Percentiles rank a stretch among this genome's conserved stretches.
Evolutionary conservation across 306 rosid species (phyloP).

Genomic region (Inga leiocalycina): DNA sequence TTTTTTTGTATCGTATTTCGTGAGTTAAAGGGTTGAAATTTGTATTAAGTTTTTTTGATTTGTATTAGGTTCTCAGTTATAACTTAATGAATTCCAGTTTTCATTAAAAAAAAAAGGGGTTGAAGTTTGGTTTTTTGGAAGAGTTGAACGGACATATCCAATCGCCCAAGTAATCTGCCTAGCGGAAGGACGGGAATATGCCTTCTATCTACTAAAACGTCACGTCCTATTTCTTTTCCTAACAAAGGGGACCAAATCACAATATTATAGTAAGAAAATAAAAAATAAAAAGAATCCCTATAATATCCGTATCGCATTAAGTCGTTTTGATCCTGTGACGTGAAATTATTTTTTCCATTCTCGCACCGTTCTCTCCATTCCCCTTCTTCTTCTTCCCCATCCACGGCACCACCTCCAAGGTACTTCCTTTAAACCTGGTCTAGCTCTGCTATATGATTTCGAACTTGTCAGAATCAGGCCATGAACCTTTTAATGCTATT

Average conservation of each 20-base stretch:
- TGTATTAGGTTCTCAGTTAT: too few species aligned
- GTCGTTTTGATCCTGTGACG: not conserved
- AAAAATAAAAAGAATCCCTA: not conserved
- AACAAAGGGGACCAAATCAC: not conserved
- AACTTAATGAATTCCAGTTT: too few species aligned
- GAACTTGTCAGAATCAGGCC: not conserved
- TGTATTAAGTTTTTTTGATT: too few species aligned
- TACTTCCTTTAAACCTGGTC: slow-evolving; percentile 11
- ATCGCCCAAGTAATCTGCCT: not conserved
- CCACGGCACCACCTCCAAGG: slow-evolving; percentile 34
- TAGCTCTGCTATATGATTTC: not conserved
- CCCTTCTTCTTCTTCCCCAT: slow-evolving; percentile 14
- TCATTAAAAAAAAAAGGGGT: too few species aligned
- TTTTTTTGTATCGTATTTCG: too few species aligned
- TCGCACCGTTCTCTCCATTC: slow-evolving; percentile 20
- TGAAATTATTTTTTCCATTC: not conserved
- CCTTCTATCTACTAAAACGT: not conserved
- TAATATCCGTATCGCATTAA: not conserved
- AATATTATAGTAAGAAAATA: not conserved
- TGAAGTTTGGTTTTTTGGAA: too few species aligned
- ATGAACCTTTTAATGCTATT: not conserved
- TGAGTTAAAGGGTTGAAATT: too few species aligned
- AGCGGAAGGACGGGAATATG: not conserved
- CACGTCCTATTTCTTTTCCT: not conserved
- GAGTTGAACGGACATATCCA: not conserved